phyloP scores from a whole-genome alignment of 1,139 yeast species.

The Suhomyces maxii region DNA sequence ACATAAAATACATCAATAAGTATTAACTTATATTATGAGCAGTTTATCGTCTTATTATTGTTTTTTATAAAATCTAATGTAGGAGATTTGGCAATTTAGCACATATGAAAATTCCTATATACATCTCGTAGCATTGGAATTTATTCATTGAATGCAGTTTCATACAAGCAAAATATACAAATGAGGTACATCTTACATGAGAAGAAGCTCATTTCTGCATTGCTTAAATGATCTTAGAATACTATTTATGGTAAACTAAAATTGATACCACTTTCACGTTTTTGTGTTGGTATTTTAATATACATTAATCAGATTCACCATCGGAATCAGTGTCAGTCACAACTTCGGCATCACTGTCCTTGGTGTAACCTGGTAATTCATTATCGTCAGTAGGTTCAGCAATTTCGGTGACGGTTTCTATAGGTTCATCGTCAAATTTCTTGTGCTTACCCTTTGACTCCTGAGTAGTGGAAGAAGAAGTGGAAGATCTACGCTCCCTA shows the following conservation, averaged over 20 bases:
- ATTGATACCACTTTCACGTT: not conserved
- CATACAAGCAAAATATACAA: too few relatives aligned
- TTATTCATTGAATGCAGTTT: too few relatives aligned
- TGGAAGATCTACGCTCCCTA: conserved; percentile 31
- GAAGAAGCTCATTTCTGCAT: too few relatives aligned
- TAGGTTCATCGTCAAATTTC: conserved; percentile 42
- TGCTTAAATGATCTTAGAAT: not conserved
- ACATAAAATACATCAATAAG: too few relatives aligned
- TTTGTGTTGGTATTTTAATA: not conserved
- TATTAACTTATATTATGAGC: too few relatives aligned
- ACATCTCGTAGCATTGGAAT: too few relatives aligned
- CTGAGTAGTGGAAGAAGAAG: conserved; percentile 17
- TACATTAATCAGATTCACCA: conserved; percentile 16
- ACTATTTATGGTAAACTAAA: not conserved
- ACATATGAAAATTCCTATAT: too few relatives aligned
- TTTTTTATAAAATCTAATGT: too few relatives aligned
- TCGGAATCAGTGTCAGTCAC: conserved; percentile 34
- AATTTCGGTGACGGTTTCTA: conserved; percentile 21
- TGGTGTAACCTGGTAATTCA: conserved; percentile 18
- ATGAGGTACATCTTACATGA: too few relatives aligned
- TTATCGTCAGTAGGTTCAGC: conserved; percentile 24
- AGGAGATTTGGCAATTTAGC: too few relatives aligned
- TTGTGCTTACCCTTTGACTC: conserved; percentile 32
- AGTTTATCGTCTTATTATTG: too few relatives aligned
- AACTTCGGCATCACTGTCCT: conserved; percentile 25